Evolutionary conservation across 805 yeast species (phyloP), one percentile per base, ranked within the genome.

Genomic region (Ascoidea asiatica): DNA sequence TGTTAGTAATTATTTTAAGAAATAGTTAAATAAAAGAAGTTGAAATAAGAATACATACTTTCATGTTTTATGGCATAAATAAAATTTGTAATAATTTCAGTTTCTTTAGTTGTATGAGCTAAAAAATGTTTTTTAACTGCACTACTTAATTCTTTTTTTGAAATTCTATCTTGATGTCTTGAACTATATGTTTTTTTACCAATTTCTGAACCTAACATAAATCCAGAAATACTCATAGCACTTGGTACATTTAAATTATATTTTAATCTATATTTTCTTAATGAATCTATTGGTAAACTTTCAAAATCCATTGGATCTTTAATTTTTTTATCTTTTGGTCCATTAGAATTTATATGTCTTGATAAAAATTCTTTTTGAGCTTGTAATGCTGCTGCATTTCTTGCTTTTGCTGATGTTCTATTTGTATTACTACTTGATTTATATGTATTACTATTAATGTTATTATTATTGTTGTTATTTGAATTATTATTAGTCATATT

Each of bases 1-100:
- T 29, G 35, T 29, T 29, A 29, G 35, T 29, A 19, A 40, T 40
- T n/a, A n/a, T n/a, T n/a, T n/a, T n/a, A n/a, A n/a, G n/a, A n/a
- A n/a, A n/a, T n/a, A n/a, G n/a, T n/a, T 40, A 15, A 13, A 38
- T 42, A 1, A 38, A 29, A 20, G 38, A 37, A 7, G 19, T 37
- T 37, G 38, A 37, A 6, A 7, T 11, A 17, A 53, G 66, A 67
- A 29, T 62, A 69, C 56, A 62, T 64, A 48, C 69, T 70, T 53
- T 84, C 85, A 56, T 86, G 81, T 55, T 77, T 78, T 44, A 86
- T 88, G 54, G 84, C 80, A 64, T 90, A 92, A 45, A 92, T 68
- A 58, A 90, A 92, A 54, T 84, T 88, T 36, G 95, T 86, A 37
- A 90, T 78, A 29, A 83, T 77, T 53, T 90, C 97, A 46, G 81